Percentiles rank a stretch among this genome's conserved stretches.
phyloP scores from a whole-genome alignment of 2,329 filamentous ascomycete genomes.

The Diaporthe citri region DNA sequence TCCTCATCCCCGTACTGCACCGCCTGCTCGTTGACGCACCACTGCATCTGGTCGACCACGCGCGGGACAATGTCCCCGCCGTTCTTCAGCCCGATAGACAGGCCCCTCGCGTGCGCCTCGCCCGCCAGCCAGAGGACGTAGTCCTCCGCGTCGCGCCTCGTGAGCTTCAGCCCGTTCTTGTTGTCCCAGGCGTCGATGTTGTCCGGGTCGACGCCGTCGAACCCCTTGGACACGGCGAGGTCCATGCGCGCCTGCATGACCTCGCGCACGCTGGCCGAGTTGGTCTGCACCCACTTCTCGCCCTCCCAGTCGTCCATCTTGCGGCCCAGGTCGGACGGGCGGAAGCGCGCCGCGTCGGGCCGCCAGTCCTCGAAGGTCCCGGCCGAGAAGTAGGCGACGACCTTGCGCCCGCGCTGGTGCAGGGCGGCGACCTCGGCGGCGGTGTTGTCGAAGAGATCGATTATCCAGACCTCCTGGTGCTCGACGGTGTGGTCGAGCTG shows the following conservation, averaged over 20 bases:
- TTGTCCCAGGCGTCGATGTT: constrained; percentile 70
- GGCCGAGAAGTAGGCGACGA: constrained; percentile 74
- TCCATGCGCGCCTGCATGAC: constrained; percentile 67
- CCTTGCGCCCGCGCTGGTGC: constrained; percentile 62
- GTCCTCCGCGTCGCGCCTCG: constrained; percentile 58
- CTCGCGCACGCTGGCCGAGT: constrained; percentile 60
- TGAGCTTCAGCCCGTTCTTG: constrained; percentile 65
- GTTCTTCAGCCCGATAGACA: constrained; percentile 70
- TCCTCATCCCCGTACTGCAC: constrained; percentile 64
- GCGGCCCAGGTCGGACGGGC: constrained; percentile 60
- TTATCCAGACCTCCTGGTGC: constrained; percentile 35
- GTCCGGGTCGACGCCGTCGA: constrained; percentile 71
- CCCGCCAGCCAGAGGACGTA: constrained; percentile 65
- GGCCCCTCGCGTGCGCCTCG: constrained; percentile 56
- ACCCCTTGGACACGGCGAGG: constrained; percentile 64
- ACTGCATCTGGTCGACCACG: constrained; percentile 59
- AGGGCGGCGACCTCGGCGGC: constrained; percentile 55
- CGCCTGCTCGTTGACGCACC: constrained; percentile 71
- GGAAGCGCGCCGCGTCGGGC: constrained; percentile 61
- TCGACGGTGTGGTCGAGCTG: constrained; percentile 35
- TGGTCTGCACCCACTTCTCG: constrained; percentile 68
- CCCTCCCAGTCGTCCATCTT: constrained; percentile 66
- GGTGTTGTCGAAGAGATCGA: constrained; percentile 40
- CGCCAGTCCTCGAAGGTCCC: constrained; percentile 70
- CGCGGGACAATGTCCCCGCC: constrained; percentile 60